Evolutionary conservation across 371 early-diverging fungal species (phyloP).

Genomic region (Conidiobolus incongruus): DNA sequence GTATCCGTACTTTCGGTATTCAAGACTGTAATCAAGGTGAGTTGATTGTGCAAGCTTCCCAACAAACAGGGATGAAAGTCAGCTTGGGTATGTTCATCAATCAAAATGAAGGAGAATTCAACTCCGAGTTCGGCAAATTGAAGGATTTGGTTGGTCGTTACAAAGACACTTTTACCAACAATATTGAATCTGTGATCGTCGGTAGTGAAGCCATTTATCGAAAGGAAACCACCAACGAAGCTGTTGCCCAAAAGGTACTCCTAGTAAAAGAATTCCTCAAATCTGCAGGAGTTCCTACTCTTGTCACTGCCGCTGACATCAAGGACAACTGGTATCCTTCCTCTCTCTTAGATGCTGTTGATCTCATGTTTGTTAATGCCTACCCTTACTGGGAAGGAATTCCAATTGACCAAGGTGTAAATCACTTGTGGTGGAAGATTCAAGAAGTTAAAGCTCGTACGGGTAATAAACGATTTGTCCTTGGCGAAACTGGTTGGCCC

Average conservation of each 20-base stretch:
- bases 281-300: background rate
- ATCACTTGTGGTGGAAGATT: background rate
- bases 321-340: conserved; percentile 3
- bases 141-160: background rate
- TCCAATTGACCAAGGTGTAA: background rate
- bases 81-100: conserved; percentile 4
- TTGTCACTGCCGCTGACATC: conserved; percentile 4
- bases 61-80: background rate
- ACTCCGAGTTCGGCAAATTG: conserved; percentile 3
- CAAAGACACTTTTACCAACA: conserved; percentile 2
- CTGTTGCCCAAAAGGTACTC: background rate
- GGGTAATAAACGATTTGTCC: conserved; percentile 1
- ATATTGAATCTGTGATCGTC: conserved; percentile 1
- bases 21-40: conserved; percentile 3
- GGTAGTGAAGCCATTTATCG: conserved; percentile 3
- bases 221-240: conserved; percentile 1
- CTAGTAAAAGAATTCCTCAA: background rate
- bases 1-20: conserved; percentile 3
- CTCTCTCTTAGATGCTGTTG: conserved; percentile 3
- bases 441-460: background rate
- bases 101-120: background rate
- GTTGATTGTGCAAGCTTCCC: conserved; percentile 2
- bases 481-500: conserved; percentile 6
- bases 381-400: conserved; percentile 5
- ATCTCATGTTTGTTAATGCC: conserved; percentile 4